Evolutionary conservation across 2,329 filamentous ascomycete species (phyloP).

Genomic region (Bimuria novae-zelandiae): DNA sequence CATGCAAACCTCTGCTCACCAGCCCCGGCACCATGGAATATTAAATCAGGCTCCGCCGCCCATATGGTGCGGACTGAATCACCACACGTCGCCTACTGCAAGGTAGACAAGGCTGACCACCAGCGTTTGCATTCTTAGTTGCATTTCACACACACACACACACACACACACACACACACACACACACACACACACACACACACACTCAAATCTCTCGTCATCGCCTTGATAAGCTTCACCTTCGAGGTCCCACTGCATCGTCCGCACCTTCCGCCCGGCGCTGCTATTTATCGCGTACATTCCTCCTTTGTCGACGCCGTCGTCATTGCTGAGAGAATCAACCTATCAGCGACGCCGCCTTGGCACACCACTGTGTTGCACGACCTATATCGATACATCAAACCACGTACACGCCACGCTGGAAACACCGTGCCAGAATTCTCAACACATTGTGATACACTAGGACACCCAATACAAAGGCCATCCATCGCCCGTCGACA

Average conservation of each 20-base stretch:
- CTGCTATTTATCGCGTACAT: conserved; percentile 3
- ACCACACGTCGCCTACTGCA: conserved; percentile 10
- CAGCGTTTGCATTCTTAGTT: conserved; percentile 14
- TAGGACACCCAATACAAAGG: conserved; percentile 7
- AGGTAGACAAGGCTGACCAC: conserved; percentile 31
- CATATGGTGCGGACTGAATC: background rate
- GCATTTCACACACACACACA: background rate
- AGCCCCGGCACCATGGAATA: conserved; percentile 32
- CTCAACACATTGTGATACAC: conserved; percentile 9
- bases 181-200: background rate
- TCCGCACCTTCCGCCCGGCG: background rate
- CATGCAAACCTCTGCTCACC: conserved; percentile 35
- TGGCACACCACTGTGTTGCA: conserved; percentile 29
- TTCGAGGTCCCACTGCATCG: background rate
- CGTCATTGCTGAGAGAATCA: conserved; percentile 7
- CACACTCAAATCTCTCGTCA: conserved; percentile 8
- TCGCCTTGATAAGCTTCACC: conserved; percentile 2
- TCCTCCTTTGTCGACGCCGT: conserved; percentile 15
- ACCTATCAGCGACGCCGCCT: conserved; percentile 33
- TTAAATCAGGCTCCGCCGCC: conserved; percentile 22
- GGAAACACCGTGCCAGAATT: conserved; percentile 10
- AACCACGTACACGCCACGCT: conserved; percentile 25
- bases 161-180: background rate
- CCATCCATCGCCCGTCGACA: conserved; percentile 2
- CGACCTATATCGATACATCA: conserved; percentile 18